phyloP scores from a whole-genome alignment of 2,329 filamentous ascomycete species.

The Ophiostoma perfectum region DNA sequence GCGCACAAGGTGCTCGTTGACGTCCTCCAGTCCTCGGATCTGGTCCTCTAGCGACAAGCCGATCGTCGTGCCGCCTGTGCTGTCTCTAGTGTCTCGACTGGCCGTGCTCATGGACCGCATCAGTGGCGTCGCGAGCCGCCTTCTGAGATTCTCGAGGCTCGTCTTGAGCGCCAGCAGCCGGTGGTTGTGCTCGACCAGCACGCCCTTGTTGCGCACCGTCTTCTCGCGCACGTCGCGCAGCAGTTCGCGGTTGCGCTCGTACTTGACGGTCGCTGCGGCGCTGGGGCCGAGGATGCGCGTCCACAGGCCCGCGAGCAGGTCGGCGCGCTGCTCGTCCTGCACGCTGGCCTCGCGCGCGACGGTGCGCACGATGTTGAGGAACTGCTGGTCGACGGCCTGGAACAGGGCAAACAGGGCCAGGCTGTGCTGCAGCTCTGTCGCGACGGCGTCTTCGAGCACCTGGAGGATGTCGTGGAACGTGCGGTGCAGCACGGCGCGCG shows the following conservation, averaged over 20 bases:
- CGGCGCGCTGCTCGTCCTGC: constrained; percentile 74
- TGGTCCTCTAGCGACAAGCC: constrained; percentile 78
- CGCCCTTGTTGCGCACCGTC: constrained; percentile 80
- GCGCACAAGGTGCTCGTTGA: constrained; percentile 68
- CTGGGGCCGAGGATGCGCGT: constrained; percentile 74
- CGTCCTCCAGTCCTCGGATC: constrained; percentile 73
- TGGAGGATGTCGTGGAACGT: constrained; percentile 84
- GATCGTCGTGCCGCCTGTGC: constrained; percentile 23
- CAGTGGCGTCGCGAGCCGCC: constrained; percentile 78
- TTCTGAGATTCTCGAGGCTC: constrained; percentile 75
- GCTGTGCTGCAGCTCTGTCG: constrained; percentile 74
- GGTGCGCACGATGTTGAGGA: constrained; percentile 77
- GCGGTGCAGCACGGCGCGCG: constrained; percentile 71
- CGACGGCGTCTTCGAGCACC: constrained; percentile 84
- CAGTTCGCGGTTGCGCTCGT: constrained; percentile 80
- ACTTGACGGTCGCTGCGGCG: constrained; percentile 73
- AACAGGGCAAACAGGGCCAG: constrained; percentile 82
- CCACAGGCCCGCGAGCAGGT: constrained; percentile 81
- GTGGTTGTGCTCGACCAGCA: constrained; percentile 81
- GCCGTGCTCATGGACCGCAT: constrained; percentile 55
- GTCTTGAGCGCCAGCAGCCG: constrained; percentile 78
- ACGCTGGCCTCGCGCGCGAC: constrained; percentile 77
- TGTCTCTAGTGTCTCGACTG: constrained; percentile 32
- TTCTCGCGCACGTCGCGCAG: constrained; percentile 73
- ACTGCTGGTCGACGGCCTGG: constrained; percentile 83